phyloP scores from a whole-genome alignment of 139 green algal genomes.

The Coelastrella sp. region DNA sequence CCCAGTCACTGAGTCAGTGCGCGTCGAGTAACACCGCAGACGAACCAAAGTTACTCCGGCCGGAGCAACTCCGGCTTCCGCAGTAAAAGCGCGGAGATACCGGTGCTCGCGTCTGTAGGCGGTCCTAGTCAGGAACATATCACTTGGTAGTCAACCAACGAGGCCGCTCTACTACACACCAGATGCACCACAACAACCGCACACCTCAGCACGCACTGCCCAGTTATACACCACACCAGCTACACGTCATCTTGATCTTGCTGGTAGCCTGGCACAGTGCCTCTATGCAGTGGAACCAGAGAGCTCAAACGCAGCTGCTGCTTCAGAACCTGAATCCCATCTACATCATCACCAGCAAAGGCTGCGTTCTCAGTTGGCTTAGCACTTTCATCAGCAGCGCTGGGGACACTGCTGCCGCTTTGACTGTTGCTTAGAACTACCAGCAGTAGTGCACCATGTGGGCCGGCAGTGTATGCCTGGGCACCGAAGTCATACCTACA shows the following conservation, averaged over 20 bases:
- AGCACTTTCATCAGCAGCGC: not conserved
- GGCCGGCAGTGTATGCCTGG: not conserved
- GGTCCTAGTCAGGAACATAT: too few species aligned
- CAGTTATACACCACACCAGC: not conserved
- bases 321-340: not conserved
- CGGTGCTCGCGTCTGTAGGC: too few species aligned
- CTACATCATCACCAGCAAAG: not conserved
- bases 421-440: not conserved
- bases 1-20: too few species aligned
- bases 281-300: not conserved
- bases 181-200: too few species aligned
- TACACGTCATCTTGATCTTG: not conserved
- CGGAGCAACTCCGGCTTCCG: too few species aligned
- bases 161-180: too few species aligned
- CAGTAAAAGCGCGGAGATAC: too few species aligned
- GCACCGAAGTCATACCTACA: not conserved
- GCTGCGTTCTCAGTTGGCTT: not conserved
- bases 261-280: not conserved
- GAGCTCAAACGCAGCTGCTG: slow-evolving; percentile 9
- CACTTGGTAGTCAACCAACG: too few species aligned
- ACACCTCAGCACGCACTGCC: too few species aligned
- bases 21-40: too few species aligned
- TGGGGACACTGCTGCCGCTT: not conserved
- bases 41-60: too few species aligned
- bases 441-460: slow-evolving; percentile 23